Evolutionary conservation across 495 filamentous ascomycete genomes (phyloP), one percentile per base, ranked within the genome.

Genomic region (Hypoxylon fragiforme): DNA sequence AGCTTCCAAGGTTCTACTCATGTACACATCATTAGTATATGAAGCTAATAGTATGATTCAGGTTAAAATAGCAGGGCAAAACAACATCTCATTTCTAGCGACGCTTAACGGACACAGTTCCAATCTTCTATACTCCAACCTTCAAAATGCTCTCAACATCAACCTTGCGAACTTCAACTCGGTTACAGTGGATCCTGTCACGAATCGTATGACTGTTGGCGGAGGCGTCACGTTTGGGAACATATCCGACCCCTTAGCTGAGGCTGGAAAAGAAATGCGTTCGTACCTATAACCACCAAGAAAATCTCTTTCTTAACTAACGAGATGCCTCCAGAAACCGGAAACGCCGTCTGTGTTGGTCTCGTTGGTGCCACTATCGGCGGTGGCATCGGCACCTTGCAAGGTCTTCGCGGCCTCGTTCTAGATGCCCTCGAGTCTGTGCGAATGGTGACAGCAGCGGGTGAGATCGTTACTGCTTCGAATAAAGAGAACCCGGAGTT

Each of bases 161-260:
- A 67, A 71, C 54, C 53, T 73, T 8, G 32, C 50, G 12, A 41
- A 62, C 12, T 70, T 73, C 50, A 35, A 66, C 7, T 50, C 15
- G 6, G 46, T 64, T 18, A 42, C 60, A 6, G 52, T 81, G 24
- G 63, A 71, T 4, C 13, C 54, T 3, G 63, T 68, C 30, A 70
- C 65, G 8, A 67, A 75, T 12, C 74, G 73, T 5, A 69, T 70
- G 41, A 74, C 63, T 1, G 50, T 81, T 31, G 78, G 76, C 20
- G 79, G 76, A n/a, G 76, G 75, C 11, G 66, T 69, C 0, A 67
- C 18, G 2, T 37, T 54, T 14, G 57, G 32, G 8, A 40, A 62
- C 12, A 36, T 71, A 8, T 36, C 55, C 15, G 14, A 44, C 0
- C 26, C 44, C 2, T 24, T 70, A 8, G 56, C 44, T 1, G 39